A percentile compares a stretch with the other conserved stretches of the same genome.
phyloP scores from a whole-genome alignment of 768 basidiomycete genomes.

The Leucosporidium creatinivorum region DNA sequence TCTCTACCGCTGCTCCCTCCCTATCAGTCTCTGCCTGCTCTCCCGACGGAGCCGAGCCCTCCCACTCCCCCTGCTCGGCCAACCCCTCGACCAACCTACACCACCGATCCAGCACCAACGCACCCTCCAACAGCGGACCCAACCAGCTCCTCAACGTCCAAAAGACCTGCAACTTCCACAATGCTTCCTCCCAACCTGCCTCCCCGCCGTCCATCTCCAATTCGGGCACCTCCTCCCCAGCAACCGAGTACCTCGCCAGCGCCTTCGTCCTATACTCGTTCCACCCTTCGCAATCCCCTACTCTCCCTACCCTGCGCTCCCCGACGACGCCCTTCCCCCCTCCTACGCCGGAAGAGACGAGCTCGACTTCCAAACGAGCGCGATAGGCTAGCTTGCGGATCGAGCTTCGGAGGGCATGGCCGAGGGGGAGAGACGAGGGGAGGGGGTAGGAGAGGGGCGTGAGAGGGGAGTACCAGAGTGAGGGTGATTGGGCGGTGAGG shows the following conservation, averaged over 20 bases:
- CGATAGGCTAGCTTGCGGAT: constrained; percentile 22
- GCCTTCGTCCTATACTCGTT: constrained; percentile 10
- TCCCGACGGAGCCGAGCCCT: no score
- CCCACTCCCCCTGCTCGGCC: no score
- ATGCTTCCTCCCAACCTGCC: background rate
- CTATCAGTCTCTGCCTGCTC: no score
- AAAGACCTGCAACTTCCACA: constrained; percentile 17
- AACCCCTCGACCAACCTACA: no score
- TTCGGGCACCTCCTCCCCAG: background rate
- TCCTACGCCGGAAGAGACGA: background rate
- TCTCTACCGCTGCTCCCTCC: no score
- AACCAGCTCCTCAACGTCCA: constrained; percentile 28
- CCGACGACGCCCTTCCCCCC: background rate
- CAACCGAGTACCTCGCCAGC: background rate
- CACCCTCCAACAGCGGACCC: constrained; percentile 18
- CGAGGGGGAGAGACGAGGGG: background rate
- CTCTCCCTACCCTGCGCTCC: constrained; percentile 16
- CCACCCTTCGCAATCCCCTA: constrained; percentile 8
- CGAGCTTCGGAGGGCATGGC: no score
- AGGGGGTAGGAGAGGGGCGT: background rate
- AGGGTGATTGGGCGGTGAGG: constrained; percentile 25
- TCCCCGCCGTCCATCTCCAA: no score
- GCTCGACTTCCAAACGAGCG: constrained; percentile 19
- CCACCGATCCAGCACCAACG: constrained; percentile 25
- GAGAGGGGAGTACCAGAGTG: constrained; percentile 15